phyloP scores from a whole-genome alignment of 495 filamentous ascomycete genomes.

The Aspergillus baeticus region DNA sequence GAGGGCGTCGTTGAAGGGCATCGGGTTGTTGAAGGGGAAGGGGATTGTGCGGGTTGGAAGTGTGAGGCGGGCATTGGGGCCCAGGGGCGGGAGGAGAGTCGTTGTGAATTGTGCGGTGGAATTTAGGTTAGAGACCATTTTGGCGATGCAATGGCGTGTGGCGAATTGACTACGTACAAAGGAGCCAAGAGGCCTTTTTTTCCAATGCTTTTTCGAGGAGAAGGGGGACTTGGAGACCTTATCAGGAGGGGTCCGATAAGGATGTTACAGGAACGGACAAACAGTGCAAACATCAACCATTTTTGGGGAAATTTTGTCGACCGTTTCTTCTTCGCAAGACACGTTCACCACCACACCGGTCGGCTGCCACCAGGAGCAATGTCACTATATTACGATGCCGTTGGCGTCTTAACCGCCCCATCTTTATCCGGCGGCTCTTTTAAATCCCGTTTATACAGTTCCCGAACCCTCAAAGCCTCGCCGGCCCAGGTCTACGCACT shows the following conservation, averaged over 20 bases:
- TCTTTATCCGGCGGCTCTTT: slow-evolving; percentile 68
- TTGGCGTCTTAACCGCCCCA: slow-evolving; percentile 62
- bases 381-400: slow-evolving; percentile 96
- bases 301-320: slow-evolving; percentile 14
- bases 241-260: too few species aligned
- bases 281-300: slow-evolving; percentile 27
- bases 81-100: slow-evolving; percentile 26
- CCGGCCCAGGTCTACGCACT: slow-evolving; percentile 85
- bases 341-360: neutral
- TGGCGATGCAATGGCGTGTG: too few species aligned
- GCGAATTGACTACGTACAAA: too few species aligned
- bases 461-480: slow-evolving; percentile 65
- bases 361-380: slow-evolving; percentile 41
- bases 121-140: neutral
- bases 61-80: slow-evolving; percentile 13
- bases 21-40: slow-evolving; percentile 42
- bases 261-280: slow-evolving; percentile 10
- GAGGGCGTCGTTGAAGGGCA: slow-evolving; percentile 74
- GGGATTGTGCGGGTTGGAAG: slow-evolving; percentile 22
- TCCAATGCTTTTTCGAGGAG: neutral
- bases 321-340: neutral
- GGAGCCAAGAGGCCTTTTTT: too few species aligned
- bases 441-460: slow-evolving; percentile 73
- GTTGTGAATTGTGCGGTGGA: slow-evolving; percentile 15
- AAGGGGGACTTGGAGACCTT: neutral